phyloP scores from a whole-genome alignment of 2,329 filamentous ascomycete genomes.

The Magnaporthales sp. region DNA sequence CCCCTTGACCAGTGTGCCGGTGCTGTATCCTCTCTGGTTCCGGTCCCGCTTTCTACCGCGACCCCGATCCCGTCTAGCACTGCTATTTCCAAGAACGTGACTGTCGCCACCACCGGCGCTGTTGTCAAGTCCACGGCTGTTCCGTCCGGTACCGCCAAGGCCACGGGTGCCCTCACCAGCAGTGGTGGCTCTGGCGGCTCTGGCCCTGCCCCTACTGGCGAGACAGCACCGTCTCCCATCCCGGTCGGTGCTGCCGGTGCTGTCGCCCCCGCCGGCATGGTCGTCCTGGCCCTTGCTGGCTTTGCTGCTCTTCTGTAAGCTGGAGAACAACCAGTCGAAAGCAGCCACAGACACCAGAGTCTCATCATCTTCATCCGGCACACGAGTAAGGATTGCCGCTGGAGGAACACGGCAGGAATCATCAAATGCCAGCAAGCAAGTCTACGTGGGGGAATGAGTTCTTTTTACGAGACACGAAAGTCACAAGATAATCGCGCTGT shows the following conservation, averaged over 20 bases:
- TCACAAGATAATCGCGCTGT: neutral
- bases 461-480: neutral
- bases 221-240: constrained; percentile 9
- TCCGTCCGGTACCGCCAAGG: constrained; percentile 13
- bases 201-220: constrained; percentile 7
- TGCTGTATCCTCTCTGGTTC: constrained; percentile 36
- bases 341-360: neutral
- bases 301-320: constrained; percentile 17
- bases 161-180: constrained; percentile 9
- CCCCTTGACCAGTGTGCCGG: constrained; percentile 47
- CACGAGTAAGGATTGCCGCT: neutral
- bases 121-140: constrained; percentile 10
- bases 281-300: constrained; percentile 16
- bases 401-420: constrained; percentile 4
- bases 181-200: constrained; percentile 6
- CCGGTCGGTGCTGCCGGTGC: constrained; percentile 21
- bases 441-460: neutral
- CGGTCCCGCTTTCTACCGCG: constrained; percentile 24
- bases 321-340: neutral
- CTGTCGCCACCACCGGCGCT: constrained; percentile 11
- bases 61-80: constrained; percentile 21
- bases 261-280: constrained; percentile 20
- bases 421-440: neutral
- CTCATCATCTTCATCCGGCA: neutral
- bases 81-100: constrained; percentile 9